Evolutionary conservation across 2,329 filamentous ascomycete species (phyloP).

Genomic region (Lithohypha guttulata): DNA sequence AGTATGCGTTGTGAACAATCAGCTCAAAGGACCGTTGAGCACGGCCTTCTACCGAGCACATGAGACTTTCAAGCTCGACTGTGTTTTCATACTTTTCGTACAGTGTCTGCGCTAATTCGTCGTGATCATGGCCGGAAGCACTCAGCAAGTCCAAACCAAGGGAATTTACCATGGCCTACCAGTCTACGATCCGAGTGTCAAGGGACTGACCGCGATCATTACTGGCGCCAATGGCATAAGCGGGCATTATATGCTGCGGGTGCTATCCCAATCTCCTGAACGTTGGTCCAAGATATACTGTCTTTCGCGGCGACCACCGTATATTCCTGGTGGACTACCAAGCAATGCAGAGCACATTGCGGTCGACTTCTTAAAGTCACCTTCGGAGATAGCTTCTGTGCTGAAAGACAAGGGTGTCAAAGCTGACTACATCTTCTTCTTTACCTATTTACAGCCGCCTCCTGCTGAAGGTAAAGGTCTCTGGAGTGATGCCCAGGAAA

Average conservation of each 20-base stretch:
- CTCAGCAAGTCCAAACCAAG: slow-evolving; percentile 14
- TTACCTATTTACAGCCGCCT: slow-evolving; percentile 41
- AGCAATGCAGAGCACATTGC: slow-evolving; percentile 33
- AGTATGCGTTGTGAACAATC: too few species aligned
- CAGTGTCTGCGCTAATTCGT: too few species aligned
- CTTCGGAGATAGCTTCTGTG: slow-evolving; percentile 22
- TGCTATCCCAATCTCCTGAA: slow-evolving; percentile 35
- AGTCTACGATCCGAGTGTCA: slow-evolving; percentile 31
- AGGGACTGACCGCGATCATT: slow-evolving; percentile 41
- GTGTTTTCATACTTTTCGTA: too few species aligned
- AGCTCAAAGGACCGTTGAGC: too few species aligned
- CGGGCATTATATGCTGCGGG: slow-evolving; percentile 41
- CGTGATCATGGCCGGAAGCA: too few species aligned
- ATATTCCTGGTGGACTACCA: slow-evolving; percentile 27
- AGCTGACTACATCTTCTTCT: slow-evolving; percentile 43
- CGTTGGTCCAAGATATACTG: slow-evolving; percentile 44
- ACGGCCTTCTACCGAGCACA: too few species aligned
- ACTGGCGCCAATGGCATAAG: slow-evolving; percentile 46
- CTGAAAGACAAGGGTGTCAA: slow-evolving; percentile 22
- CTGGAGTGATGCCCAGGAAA: slow-evolving; percentile 41
- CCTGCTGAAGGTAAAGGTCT: slow-evolving; percentile 35
- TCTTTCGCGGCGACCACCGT: slow-evolving; percentile 37
- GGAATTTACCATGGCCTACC: slow-evolving; percentile 43
- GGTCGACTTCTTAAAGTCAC: slow-evolving; percentile 26
- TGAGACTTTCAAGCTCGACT: too few species aligned